phyloP scores from a whole-genome alignment of 225 moss, liverwort and hornwort species.

The Rhytidiadelphus loreus region DNA sequence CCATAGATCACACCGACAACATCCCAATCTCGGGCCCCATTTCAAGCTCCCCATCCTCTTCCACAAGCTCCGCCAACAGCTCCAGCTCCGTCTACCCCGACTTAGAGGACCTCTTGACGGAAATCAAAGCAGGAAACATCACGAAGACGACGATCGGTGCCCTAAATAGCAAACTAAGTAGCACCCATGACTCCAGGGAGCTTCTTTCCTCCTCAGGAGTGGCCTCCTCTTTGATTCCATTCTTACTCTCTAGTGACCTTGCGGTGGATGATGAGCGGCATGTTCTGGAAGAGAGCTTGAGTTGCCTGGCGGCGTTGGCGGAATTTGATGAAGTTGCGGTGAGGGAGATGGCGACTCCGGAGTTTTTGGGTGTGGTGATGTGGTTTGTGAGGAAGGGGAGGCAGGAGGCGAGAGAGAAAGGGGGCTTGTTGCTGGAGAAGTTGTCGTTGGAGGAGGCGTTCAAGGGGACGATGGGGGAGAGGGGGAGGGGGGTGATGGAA shows the following conservation, averaged over 20 bases:
- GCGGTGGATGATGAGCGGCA: neutral
- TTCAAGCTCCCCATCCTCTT: slow-evolving; percentile 16
- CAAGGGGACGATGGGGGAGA: slow-evolving; percentile 31
- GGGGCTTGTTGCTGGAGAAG: slow-evolving; percentile 23
- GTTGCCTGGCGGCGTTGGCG: slow-evolving; percentile 1
- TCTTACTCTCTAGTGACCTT: slow-evolving; percentile 5
- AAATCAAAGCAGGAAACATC: slow-evolving; percentile 17
- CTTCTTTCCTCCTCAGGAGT: slow-evolving; percentile 12
- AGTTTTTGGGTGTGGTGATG: slow-evolving; percentile 20
- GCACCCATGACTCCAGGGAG: neutral
- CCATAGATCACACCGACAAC: neutral
- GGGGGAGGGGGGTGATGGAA: slow-evolving; percentile 5
- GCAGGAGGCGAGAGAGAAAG: slow-evolving; percentile 15
- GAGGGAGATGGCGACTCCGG: slow-evolving; percentile 18
- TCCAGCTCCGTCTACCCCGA: slow-evolving; percentile 12
- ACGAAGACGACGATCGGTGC: slow-evolving; percentile 13
- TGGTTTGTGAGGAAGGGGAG: slow-evolving; percentile 16
- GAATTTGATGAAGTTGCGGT: slow-evolving; percentile 19
- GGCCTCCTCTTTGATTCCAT: slow-evolving; percentile 5
- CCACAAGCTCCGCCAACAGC: slow-evolving; percentile 3
- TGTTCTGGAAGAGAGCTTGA: slow-evolving; percentile 11
- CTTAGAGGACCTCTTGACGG: slow-evolving; percentile 30
- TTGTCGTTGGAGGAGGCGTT: slow-evolving; percentile 35
- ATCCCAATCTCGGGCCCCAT: neutral
- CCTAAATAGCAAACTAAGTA: neutral